These are phyloP conservation scores for Blakeslea trispora DNA, from an alignment of 371 early-diverging fungal genomes.

Conservation along the genomic window DNA sequence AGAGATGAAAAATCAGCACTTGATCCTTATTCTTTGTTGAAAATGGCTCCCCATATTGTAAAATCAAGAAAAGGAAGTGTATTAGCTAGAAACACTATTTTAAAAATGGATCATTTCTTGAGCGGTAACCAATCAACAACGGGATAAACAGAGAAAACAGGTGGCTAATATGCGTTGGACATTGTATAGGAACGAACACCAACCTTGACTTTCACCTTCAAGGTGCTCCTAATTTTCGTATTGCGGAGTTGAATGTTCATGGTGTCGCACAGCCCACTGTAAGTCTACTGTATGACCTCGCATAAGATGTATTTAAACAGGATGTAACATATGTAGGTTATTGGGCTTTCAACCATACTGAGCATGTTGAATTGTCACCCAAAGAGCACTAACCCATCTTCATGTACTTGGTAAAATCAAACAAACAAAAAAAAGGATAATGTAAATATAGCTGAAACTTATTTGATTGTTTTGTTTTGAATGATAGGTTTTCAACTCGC, in stretches of 20 bases:
- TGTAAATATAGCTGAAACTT: background rate
- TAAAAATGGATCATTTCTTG: conserved; percentile 72
- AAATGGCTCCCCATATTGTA: conserved; percentile 40
- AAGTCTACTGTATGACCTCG: conserved; percentile 7
- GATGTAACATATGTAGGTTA: conserved; percentile 27
- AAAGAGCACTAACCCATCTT: conserved; percentile 32
- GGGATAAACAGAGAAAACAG: background rate
- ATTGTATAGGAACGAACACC: conserved; percentile 53
- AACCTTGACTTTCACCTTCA: conserved; percentile 66
- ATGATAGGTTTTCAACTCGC: conserved; percentile 67
- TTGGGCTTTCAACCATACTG: conserved; percentile 65
- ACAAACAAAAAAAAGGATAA: background rate
- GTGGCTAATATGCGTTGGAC: too few relatives aligned
- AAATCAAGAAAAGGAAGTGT: conserved; percentile 59
- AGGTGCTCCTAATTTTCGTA: conserved; percentile 75
- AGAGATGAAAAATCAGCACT: conserved; percentile 5
- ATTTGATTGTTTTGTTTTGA: background rate
- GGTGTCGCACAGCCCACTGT: conserved; percentile 76
- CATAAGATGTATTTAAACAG: background rate
- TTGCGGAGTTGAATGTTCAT: conserved; percentile 62
- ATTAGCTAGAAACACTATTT: conserved; percentile 57
- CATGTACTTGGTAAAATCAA: conserved; percentile 45
- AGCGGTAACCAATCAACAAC: conserved; percentile 36
- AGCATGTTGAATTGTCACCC: conserved; percentile 61
- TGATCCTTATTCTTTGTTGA: conserved; percentile 32